phyloP scores from a whole-genome alignment of 1,284 basidiomycete species.

The Clitocybe nebularis region DNA sequence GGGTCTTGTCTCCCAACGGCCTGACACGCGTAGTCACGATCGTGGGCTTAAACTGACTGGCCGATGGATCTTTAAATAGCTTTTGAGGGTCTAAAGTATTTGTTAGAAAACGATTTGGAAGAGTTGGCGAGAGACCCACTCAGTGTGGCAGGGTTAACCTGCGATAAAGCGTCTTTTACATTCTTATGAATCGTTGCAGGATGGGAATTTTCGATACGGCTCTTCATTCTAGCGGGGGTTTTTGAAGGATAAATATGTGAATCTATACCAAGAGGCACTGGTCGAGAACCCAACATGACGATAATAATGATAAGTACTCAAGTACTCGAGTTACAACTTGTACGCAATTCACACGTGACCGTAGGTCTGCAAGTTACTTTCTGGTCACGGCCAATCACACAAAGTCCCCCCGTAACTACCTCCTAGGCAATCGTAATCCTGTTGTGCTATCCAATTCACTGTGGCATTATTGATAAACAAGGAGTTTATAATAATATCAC shows the following conservation, averaged over 20 bases:
- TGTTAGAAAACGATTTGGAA: not conserved
- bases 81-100: constrained; percentile 18
- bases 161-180: constrained; percentile 29
- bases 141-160: constrained; percentile 28
- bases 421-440: no score
- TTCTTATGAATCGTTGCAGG: constrained; percentile 41
- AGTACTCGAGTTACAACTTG: no score
- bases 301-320: no score
- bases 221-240: constrained; percentile 46
- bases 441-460: no score
- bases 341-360: no score
- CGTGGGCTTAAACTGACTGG: constrained; percentile 14
- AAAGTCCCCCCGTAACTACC: no score
- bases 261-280: constrained; percentile 31
- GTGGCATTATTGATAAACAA: no score
- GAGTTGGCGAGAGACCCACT: constrained; percentile 22
- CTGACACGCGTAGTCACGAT: constrained; percentile 23
- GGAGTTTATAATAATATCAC: no score
- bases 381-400: no score
- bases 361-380: no score
- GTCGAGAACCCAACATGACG: constrained; percentile 49
- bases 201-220: constrained; percentile 44
- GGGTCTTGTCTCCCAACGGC: constrained; percentile 51
- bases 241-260: constrained; percentile 29
- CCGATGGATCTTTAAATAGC: constrained; percentile 18